Conservation (phyloP, 2,329 filamentous ascomycete genomes). For the Paramyrothecium roridum region DNA sequence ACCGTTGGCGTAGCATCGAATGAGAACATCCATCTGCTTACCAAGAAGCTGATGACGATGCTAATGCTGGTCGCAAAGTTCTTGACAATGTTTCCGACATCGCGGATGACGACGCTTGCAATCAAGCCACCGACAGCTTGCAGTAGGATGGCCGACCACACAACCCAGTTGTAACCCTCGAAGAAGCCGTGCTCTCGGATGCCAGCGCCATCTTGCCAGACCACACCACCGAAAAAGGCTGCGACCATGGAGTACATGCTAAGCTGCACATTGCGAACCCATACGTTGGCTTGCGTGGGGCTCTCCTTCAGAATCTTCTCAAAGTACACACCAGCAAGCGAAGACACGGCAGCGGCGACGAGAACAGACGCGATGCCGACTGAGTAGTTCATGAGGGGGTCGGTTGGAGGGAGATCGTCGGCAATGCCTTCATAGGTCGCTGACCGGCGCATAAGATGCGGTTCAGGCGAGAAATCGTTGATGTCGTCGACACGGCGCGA, state of each 20-base stretch:
- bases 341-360: constrained; percentile 74
- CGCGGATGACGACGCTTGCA: constrained; percentile 42
- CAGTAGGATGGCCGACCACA: constrained; percentile 80
- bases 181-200: constrained; percentile 89
- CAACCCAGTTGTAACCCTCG: constrained; percentile 87
- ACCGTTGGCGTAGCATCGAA: constrained; percentile 71
- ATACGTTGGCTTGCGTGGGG: constrained; percentile 71
- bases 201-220: constrained; percentile 81
- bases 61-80: constrained; percentile 93
- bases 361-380: constrained; percentile 78
- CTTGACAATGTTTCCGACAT: constrained; percentile 73
- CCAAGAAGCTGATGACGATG: constrained; percentile 81
- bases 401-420: constrained; percentile 47
- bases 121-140: constrained; percentile 84
- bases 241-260: constrained; percentile 93
- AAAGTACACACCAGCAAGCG: constrained; percentile 81
- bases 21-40: constrained; percentile 82
- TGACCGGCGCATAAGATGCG: constrained; percentile 58
- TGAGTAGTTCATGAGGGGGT: constrained; percentile 67
- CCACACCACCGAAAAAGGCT: constrained; percentile 78
- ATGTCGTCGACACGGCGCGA: constrained; percentile 22
- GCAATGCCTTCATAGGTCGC: constrained; percentile 89
- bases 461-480: constrained; percentile 11
- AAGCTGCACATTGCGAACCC: constrained; percentile 92
- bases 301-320: constrained; percentile 91